Percentiles rank a stretch among this genome's conserved stretches.
Evolutionary conservation across 345 rosid species (phyloP).

Genomic region (Melastoma malabathricum): DNA sequence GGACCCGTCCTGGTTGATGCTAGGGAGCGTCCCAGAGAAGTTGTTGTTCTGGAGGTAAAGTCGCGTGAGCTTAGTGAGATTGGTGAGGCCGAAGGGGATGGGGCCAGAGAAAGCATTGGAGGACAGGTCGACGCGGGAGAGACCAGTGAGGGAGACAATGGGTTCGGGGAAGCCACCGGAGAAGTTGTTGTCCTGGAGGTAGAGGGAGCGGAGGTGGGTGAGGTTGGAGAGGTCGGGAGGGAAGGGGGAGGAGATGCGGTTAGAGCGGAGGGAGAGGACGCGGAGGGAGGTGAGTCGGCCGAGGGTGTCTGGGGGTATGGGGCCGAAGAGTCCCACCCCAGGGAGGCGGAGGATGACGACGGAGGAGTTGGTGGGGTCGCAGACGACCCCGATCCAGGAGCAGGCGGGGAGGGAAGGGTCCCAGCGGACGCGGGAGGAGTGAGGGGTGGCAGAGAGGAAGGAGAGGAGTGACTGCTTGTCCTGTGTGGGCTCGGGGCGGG

Average conservation of each 20-base stretch:
- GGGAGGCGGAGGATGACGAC: constrained; percentile 67
- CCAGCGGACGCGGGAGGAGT: constrained; percentile 67
- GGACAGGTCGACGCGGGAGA: constrained; percentile 67
- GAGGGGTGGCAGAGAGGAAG: constrained; percentile 40
- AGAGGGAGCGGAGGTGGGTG: constrained; percentile 58
- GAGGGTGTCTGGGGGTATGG: constrained; percentile 51
- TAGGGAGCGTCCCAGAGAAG: constrained; percentile 53
- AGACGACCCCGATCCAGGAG: constrained; percentile 64
- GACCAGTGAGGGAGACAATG: constrained; percentile 32
- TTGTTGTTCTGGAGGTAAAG: constrained; percentile 45
- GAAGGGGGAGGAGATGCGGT: constrained; percentile 66
- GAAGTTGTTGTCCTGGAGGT: constrained; percentile 55
- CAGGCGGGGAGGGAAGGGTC: constrained; percentile 59
- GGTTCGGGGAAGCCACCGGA: constrained; percentile 52
- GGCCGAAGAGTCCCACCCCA: constrained; percentile 61
- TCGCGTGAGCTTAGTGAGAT: constrained; percentile 45
- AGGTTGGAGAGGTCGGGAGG: constrained; percentile 81
- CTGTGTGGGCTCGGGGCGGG: constrained; percentile 42
- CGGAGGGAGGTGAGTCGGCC: constrained; percentile 62
- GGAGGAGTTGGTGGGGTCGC: constrained; percentile 38
- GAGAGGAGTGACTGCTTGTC: constrained; percentile 81
- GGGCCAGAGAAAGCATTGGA: constrained; percentile 58
- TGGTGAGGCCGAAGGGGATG: constrained; percentile 60
- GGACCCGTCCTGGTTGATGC: constrained; percentile 1
- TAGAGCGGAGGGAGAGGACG: constrained; percentile 77